Evolutionary conservation across 164 flowering plant species (phyloP).

Genomic region (Annona cherimola): DNA sequence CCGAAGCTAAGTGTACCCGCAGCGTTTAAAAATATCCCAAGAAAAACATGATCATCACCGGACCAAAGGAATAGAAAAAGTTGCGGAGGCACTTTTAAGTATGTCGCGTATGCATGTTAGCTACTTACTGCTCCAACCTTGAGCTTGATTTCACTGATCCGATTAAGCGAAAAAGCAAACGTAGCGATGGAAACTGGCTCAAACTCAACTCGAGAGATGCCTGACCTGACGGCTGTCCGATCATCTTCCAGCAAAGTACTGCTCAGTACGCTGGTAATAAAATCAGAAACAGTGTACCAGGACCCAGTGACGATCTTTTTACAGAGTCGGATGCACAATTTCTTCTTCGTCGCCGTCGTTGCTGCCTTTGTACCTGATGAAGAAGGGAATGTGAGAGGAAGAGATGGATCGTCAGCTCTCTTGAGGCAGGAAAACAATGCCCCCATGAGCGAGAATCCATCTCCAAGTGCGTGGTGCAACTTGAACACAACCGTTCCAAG

Average conservation of each 20-base stretch:
- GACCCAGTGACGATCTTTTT: background rate
- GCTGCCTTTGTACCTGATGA: background rate
- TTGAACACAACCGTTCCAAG: conserved; percentile 40
- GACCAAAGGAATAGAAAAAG: no score
- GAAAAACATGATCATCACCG: no score
- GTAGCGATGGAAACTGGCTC: conserved; percentile 30
- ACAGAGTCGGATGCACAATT: background rate
- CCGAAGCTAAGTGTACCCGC: no score
- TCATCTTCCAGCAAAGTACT: conserved; percentile 38
- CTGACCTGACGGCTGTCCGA: conserved; percentile 38
- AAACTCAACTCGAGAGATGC: conserved; percentile 24
- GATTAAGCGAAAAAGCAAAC: conserved; percentile 37
- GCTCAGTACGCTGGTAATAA: conserved; percentile 32
- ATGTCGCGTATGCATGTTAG: no score
- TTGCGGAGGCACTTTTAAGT: no score
- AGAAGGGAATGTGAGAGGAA: conserved; percentile 47
- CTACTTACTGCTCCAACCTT: conserved; percentile 50
- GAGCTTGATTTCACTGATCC: conserved; percentile 42
- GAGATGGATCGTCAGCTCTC: conserved; percentile 49
- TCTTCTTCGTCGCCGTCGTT: background rate
- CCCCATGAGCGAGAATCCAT: conserved; percentile 66
- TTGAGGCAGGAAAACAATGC: conserved; percentile 47
- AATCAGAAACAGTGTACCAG: conserved; percentile 29
- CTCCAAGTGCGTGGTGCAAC: conserved; percentile 68
- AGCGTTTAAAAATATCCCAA: no score